These are phyloP conservation scores for Neolentinus lepideus DNA, from an alignment of 1,284 basidiomycete genomes.

Conservation along the genomic window DNA sequence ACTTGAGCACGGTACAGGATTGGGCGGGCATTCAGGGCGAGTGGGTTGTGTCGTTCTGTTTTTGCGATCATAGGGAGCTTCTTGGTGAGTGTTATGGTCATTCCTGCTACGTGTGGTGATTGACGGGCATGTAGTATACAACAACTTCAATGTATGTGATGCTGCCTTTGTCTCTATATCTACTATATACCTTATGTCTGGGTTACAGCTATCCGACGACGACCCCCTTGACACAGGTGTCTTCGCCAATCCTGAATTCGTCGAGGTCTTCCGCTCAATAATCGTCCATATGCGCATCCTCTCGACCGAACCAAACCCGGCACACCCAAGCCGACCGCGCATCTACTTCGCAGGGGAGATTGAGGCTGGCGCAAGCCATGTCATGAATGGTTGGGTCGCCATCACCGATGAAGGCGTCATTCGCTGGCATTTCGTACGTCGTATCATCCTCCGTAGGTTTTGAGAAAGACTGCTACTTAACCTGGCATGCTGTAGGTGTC, in stretches of 20 bases:
- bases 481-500: conserved; percentile 31
- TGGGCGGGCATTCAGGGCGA: conserved; percentile 58
- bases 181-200: background rate
- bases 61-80: conserved; percentile 59
- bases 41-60: conserved; percentile 60
- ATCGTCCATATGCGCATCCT: conserved; percentile 38
- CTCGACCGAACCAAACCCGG: conserved; percentile 32
- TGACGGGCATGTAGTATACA: conserved; percentile 35
- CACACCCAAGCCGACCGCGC: conserved; percentile 42
- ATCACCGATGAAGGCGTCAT: conserved; percentile 50
- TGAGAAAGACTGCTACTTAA: background rate
- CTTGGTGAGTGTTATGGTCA: conserved; percentile 33
- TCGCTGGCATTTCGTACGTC: conserved; percentile 58
- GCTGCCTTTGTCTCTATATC: background rate
- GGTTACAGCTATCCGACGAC: conserved; percentile 17
- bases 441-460: background rate
- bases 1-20: conserved; percentile 35
- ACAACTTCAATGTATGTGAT: conserved; percentile 32
- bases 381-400: conserved; percentile 46
- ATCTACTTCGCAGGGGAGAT: conserved; percentile 49
- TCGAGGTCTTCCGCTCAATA: conserved; percentile 44
- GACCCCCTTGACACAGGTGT: conserved; percentile 34
- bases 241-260: conserved; percentile 41
- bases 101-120: background rate
- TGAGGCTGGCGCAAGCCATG: conserved; percentile 25